Evolutionary conservation across 176 grass and related monocot species (phyloP), one percentile per base, ranked within the genome.

Genomic region (Aegilops tauschii): DNA sequence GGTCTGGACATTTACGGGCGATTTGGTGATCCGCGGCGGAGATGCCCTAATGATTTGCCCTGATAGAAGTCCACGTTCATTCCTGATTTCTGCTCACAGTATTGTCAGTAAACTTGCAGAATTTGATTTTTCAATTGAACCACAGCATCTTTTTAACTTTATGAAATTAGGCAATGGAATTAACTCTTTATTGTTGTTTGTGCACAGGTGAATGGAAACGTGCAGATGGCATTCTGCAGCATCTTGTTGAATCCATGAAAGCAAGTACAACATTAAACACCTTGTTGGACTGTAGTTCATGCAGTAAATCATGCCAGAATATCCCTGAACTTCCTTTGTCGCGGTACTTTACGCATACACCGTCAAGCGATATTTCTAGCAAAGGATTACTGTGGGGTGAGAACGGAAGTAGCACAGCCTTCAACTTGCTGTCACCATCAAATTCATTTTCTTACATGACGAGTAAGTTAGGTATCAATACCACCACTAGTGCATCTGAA

Each of bases 131-230:
- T 70, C 40, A 74, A 65, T 59, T 59, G 20, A 83, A 65, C 27
- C 32, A 45, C 62, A 44, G 0, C 25, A 73, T 83, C 30, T 34
- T 64, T 1, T 83, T 63, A 82, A 78, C 50, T 86, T 64, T 79
- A 56, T 79, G 42, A 23, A 83, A 45, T 79, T 70, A 79, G 16
- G 34, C 45, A 65, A n/a, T 32, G 35, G 9, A 65, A 79, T 78
- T 65, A 52, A 74, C 49, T 80, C 42, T 74, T 58, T n/a, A 68
- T 49, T 80, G 13, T 79, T 90, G 20, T 49, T 84, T 90, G 36
- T 79, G 58, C 45, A 18, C 76, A 98, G 96, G 96, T 92, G 85
- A 95, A 78, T 98, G 93, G 96, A 98, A 92, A 89, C 88, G 77
- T 76, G 92, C 40, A 18, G 77, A 91, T 69, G 82, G 74, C 73